Evolutionary conservation across 1,284 basidiomycete genomes (phyloP).

Genomic region (Apiotrichum gamsii): DNA sequence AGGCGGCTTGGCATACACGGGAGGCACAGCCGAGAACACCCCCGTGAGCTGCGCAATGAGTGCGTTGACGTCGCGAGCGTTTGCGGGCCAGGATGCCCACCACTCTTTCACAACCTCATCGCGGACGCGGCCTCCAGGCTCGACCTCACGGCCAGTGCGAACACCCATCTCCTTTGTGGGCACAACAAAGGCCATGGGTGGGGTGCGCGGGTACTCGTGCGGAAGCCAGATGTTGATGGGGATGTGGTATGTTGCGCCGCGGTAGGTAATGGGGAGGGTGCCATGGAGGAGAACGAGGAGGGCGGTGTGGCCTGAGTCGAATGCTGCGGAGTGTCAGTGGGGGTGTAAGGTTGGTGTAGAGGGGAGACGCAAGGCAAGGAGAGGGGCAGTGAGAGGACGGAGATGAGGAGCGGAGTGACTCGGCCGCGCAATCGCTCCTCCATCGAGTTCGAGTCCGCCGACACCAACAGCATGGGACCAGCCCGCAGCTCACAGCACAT

Average conservation of each 20-base stretch:
- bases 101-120: background rate
- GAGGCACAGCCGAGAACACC: constrained; percentile 77
- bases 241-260: constrained; percentile 79
- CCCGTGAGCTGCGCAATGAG: constrained; percentile 46
- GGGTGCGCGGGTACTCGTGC: constrained; percentile 67
- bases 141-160: constrained; percentile 66
- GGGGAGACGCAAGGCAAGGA: too few relatives aligned
- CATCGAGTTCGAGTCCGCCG: too few relatives aligned
- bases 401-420: too few relatives aligned
- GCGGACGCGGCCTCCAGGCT: constrained; percentile 49
- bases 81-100: constrained; percentile 24
- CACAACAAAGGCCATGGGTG: constrained; percentile 88
- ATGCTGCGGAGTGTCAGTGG: too few relatives aligned
- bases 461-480: too few relatives aligned
- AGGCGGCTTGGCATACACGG: constrained; percentile 78
- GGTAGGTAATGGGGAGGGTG: constrained; percentile 78
- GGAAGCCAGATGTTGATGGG: constrained; percentile 85
- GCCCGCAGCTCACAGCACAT: too few relatives aligned
- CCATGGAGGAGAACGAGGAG: constrained; percentile 85
- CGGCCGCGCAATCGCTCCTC: too few relatives aligned
- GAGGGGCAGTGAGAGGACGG: too few relatives aligned
- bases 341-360: too few relatives aligned
- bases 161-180: constrained; percentile 92
- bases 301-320: constrained; percentile 88
- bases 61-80: constrained; percentile 57